These are phyloP conservation scores for Phytophthora kernoviae DNA, from an alignment of 352 stramenopile genomes.

Conservation along the genomic window DNA sequence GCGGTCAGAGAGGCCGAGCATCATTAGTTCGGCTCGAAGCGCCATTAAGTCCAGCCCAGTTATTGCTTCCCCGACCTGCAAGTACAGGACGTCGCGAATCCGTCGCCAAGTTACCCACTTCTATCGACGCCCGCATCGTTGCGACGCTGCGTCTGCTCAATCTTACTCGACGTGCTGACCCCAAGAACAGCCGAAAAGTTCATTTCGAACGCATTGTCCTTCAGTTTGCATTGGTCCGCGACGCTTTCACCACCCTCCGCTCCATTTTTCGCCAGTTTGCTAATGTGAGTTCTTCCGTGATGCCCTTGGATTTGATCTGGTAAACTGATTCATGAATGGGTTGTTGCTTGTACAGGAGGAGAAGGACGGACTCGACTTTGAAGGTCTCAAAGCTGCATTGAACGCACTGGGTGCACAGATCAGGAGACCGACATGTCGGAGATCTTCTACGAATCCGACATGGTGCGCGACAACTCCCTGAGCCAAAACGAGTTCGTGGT, in stretches of 20 bases:
- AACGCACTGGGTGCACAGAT: conserved; percentile 65
- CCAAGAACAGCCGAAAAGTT: conserved; percentile 48
- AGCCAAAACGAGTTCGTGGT: conserved; percentile 89
- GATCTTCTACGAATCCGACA: conserved; percentile 91
- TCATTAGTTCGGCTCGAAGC: conserved; percentile 12
- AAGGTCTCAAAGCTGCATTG: conserved; percentile 67
- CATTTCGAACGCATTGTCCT: conserved; percentile 85
- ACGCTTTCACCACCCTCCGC: conserved; percentile 70
- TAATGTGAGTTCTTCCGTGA: conserved; percentile 38
- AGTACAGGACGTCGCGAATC: conserved; percentile 31
- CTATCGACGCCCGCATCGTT: conserved; percentile 72
- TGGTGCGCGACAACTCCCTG: conserved; percentile 85
- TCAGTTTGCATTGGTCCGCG: conserved; percentile 65
- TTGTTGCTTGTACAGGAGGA: conserved; percentile 30
- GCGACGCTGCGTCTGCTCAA: conserved; percentile 70
- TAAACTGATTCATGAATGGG: conserved; percentile 3
- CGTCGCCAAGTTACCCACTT: conserved; percentile 41
- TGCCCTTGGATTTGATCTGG: conserved; percentile 5
- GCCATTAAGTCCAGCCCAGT: conserved; percentile 10
- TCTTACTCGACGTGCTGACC: conserved; percentile 46
- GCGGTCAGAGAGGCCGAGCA: conserved; percentile 1
- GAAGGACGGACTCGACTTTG: conserved; percentile 67
- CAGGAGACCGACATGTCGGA: conserved; percentile 70
- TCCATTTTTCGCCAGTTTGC: conserved; percentile 70
- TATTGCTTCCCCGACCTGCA: conserved; percentile 6